Evolutionary conservation across 2,329 filamentous ascomycete species (phyloP).

Genomic region (Gnomoniopsis sp.): DNA sequence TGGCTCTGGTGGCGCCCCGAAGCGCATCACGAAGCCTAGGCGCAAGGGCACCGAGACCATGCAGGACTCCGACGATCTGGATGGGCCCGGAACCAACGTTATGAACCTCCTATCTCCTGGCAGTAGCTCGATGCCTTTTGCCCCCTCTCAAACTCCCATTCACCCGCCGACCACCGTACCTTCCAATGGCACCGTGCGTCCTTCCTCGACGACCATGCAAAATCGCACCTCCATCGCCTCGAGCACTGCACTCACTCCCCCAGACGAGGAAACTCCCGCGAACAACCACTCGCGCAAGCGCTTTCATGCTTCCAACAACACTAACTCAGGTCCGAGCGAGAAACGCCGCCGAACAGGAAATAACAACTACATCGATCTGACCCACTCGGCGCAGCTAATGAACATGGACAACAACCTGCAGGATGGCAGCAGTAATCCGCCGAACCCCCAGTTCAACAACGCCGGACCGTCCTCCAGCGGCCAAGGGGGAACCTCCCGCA

Average conservation of each 20-base stretch:
- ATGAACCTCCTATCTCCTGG: constrained; percentile 37
- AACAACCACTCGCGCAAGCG: constrained; percentile 39
- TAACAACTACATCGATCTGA: constrained; percentile 19
- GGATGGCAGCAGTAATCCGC: not conserved
- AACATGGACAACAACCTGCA: constrained; percentile 8
- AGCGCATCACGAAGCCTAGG: constrained; percentile 55
- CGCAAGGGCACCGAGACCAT: constrained; percentile 46
- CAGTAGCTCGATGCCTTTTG: constrained; percentile 26
- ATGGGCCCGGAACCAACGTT: constrained; percentile 45
- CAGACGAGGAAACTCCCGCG: constrained; percentile 44
- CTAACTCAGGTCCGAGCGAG: constrained; percentile 19
- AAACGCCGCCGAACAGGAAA: constrained; percentile 34
- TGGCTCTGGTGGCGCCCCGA: constrained; percentile 56
- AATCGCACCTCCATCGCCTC: constrained; percentile 37
- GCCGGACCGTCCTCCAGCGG: constrained; percentile 3
- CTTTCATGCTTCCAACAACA: constrained; percentile 24
- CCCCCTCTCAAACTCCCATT: constrained; percentile 18
- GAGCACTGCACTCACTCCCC: constrained; percentile 50
- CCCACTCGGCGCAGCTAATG: constrained; percentile 15
- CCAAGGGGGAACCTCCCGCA: constrained; percentile 22
- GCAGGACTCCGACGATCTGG: constrained; percentile 39
- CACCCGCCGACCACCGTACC: constrained; percentile 22
- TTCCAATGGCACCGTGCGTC: constrained; percentile 21
- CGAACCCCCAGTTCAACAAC: not conserved
- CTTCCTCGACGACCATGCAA: constrained; percentile 34